These are phyloP conservation scores for Hypsizygus marmoreus DNA, from an alignment of 768 basidiomycete genomes.

Conservation along the genomic window DNA sequence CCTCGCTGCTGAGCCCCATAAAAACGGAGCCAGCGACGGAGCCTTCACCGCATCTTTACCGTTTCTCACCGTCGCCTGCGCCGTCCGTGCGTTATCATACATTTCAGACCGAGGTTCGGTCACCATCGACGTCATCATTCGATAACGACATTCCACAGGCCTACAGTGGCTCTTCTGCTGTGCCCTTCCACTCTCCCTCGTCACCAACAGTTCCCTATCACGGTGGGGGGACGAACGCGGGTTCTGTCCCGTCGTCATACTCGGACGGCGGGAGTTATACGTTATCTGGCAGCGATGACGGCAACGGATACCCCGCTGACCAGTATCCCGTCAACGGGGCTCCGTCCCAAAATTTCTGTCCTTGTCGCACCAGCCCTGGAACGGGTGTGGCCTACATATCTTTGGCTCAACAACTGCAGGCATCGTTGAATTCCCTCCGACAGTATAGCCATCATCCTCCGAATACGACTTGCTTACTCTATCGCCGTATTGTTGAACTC, in stretches of 20 bases:
- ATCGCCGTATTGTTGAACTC: conserved; percentile 61
- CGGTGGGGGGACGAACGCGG: conserved; percentile 18
- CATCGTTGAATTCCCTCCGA: conserved; percentile 54
- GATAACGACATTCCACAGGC: conserved; percentile 37
- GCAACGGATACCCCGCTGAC: conserved; percentile 37
- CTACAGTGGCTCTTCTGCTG: conserved; percentile 18
- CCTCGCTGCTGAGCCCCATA: conserved; percentile 59
- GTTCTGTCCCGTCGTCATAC: conserved; percentile 35
- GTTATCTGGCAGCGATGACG: conserved; percentile 41
- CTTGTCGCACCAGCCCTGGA: conserved; percentile 65
- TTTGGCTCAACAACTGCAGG: conserved; percentile 65
- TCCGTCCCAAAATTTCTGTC: conserved; percentile 49
- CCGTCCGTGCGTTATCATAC: conserved; percentile 56
- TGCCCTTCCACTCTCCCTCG: conserved; percentile 25
- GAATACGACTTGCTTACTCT: conserved; percentile 55
- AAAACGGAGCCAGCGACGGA: conserved; percentile 66
- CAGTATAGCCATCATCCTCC: conserved; percentile 62
- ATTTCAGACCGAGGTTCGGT: conserved; percentile 48
- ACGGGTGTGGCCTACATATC: conserved; percentile 59
- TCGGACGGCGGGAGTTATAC: conserved; percentile 41
- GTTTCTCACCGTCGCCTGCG: conserved; percentile 65
- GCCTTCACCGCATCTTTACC: conserved; percentile 57
- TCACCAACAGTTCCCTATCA: conserved; percentile 29
- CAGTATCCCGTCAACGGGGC: conserved; percentile 33
- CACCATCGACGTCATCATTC: conserved; percentile 36